phyloP scores from a whole-genome alignment of 2,329 filamentous ascomycete species.

The Grosmannia serpens region DNA sequence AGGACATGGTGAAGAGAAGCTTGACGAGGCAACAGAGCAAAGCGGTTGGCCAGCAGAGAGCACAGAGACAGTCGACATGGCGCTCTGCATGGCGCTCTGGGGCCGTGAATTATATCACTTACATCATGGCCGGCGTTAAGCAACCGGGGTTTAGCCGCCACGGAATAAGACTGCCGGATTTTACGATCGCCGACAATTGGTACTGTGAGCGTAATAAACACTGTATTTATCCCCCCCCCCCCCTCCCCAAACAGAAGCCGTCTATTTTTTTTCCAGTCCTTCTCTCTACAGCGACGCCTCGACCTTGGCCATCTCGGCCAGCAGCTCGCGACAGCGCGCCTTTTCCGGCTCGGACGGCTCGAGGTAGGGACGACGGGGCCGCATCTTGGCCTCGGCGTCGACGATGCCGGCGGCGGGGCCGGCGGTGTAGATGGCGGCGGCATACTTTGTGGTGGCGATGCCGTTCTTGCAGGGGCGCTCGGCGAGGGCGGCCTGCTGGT shows the following conservation, averaged over 20 bases:
- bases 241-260: no score
- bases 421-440: conserved; percentile 48
- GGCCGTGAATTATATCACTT: neutral
- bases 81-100: no score
- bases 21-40: neutral
- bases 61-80: no score
- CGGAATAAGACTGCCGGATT: neutral
- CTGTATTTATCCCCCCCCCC: no score
- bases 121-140: neutral
- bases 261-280: no score
- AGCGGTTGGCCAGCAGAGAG: neutral
- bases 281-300: conserved; percentile 2
- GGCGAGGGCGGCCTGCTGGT: conserved; percentile 50
- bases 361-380: conserved; percentile 51
- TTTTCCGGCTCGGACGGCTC: conserved; percentile 31
- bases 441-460: conserved; percentile 59
- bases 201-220: no score
- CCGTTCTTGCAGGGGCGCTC: conserved; percentile 56
- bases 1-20: conserved; percentile 17
- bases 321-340: conserved; percentile 25
- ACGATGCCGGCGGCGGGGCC: conserved; percentile 41
- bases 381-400: conserved; percentile 44
- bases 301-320: conserved; percentile 32
- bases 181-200: neutral
- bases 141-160: no score